phyloP scores from a whole-genome alignment of 2,329 filamentous ascomycete species.

The Ceratocystis eucalypticola region DNA sequence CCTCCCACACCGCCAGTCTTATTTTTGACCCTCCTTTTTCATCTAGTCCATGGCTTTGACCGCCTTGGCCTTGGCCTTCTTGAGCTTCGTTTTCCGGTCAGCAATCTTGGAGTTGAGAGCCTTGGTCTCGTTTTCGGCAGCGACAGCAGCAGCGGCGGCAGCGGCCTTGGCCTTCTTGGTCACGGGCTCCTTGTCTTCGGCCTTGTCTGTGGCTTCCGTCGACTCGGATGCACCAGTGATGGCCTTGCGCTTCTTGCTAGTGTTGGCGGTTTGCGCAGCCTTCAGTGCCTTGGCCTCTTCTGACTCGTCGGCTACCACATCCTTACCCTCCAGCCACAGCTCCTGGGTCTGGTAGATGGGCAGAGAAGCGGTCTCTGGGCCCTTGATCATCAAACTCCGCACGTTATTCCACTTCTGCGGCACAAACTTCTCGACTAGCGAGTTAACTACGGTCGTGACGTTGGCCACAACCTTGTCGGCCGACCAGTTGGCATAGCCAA shows the following conservation, averaged over 20 bases:
- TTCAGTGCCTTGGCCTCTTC: conserved; percentile 35
- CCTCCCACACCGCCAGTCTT: not conserved
- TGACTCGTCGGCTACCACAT: conserved; percentile 52
- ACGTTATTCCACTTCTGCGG: conserved; percentile 81
- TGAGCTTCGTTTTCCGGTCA: conserved; percentile 43
- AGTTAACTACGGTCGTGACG: conserved; percentile 54
- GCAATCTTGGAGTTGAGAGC: conserved; percentile 45
- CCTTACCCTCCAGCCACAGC: conserved; percentile 69
- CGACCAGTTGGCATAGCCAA: conserved; percentile 63
- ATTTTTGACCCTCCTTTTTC: not conserved
- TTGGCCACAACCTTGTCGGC: conserved; percentile 70
- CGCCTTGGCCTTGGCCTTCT: conserved; percentile 39
- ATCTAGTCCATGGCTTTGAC: conserved; percentile 15
- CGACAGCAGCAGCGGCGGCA: conserved; percentile 17
- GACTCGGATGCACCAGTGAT: conserved; percentile 21
- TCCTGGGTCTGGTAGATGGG: conserved; percentile 93
- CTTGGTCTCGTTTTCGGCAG: conserved; percentile 36
- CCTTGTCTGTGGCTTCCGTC: conserved; percentile 20
- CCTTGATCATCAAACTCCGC: conserved; percentile 77
- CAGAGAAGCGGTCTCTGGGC: conserved; percentile 70
- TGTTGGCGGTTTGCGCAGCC: conserved; percentile 40
- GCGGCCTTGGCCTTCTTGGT: conserved; percentile 34
- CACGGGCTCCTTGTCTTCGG: conserved; percentile 23
- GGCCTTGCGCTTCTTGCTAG: conserved; percentile 44
- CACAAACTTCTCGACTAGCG: conserved; percentile 64